Conservation (phyloP, 2,329 filamentous ascomycete genomes). For the Neopestalotiopsis clavispora region DNA sequence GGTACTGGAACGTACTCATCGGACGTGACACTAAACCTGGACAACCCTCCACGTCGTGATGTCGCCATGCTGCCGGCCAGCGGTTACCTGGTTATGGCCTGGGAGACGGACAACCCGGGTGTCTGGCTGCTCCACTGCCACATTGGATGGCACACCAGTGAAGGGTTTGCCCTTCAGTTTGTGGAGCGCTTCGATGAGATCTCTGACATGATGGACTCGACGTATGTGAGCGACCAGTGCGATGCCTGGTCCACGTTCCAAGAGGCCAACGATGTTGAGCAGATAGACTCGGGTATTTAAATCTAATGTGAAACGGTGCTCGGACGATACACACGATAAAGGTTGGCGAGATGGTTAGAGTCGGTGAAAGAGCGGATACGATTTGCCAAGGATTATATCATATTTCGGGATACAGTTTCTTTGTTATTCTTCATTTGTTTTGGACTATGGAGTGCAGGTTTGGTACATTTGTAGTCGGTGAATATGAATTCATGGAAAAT, state of each 20-base stretch:
- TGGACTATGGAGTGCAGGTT: too few species aligned
- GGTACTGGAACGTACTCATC: conserved; percentile 34
- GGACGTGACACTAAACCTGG: conserved; percentile 37
- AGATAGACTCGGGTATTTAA: conserved; percentile 40
- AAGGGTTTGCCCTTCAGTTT: conserved; percentile 59
- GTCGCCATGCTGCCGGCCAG: conserved; percentile 49
- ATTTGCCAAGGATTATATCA: neutral
- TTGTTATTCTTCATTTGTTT: neutral
- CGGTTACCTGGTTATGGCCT: conserved; percentile 55
- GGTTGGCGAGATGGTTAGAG: neutral
- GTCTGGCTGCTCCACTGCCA: conserved; percentile 46
- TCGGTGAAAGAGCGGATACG: neutral
- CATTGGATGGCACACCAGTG: conserved; percentile 54
- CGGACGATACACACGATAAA: neutral
- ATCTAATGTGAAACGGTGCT: neutral
- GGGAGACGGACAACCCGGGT: conserved; percentile 58
- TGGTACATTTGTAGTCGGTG: too few species aligned
- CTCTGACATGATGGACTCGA: conserved; percentile 24
- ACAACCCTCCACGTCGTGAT: conserved; percentile 55
- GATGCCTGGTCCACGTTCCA: conserved; percentile 36
- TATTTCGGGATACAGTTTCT: neutral
- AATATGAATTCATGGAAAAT: too few species aligned
- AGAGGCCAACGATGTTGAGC: conserved; percentile 21
- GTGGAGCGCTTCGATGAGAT: conserved; percentile 42
- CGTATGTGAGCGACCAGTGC: conserved; percentile 26